Evolutionary conservation across 345 rosid species (phyloP).

Genomic region (Eucalyptus tenuipes): DNA sequence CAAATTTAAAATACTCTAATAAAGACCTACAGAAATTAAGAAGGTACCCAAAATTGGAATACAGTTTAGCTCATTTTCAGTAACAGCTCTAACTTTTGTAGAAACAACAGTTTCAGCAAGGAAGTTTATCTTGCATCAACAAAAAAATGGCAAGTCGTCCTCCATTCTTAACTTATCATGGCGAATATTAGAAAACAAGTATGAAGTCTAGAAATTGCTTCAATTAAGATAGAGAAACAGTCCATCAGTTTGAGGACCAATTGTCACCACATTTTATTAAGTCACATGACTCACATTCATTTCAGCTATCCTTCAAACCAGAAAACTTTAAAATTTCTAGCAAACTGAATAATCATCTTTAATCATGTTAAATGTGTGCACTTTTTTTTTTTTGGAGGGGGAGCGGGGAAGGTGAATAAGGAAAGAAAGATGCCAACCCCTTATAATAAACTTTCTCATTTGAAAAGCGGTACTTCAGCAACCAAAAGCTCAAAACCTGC

Average conservation of each 20-base stretch:
- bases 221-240: not conserved
- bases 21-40: constrained; percentile 44
- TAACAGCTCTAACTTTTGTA: not conserved
- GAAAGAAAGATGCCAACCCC: too few relatives aligned
- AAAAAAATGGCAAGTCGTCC: too few relatives aligned
- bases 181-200: not conserved
- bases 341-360: too few relatives aligned
- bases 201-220: not conserved
- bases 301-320: not conserved
- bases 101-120: not conserved
- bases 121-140: not conserved
- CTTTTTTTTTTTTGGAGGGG: too few relatives aligned
- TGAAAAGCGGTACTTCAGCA: not conserved
- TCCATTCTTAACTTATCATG: not conserved
- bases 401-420: too few relatives aligned
- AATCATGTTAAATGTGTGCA: too few relatives aligned
- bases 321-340: not conserved
- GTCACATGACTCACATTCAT: not conserved
- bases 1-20: constrained; percentile 50
- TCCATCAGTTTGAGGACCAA: not conserved
- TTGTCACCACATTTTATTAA: not conserved
- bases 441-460: not conserved
- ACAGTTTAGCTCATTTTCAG: not conserved
- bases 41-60: not conserved
- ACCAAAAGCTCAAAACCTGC: not conserved